These are phyloP conservation scores for Prunus armeniaca DNA, from an alignment of 306 rosid species.

Conservation along the genomic window DNA sequence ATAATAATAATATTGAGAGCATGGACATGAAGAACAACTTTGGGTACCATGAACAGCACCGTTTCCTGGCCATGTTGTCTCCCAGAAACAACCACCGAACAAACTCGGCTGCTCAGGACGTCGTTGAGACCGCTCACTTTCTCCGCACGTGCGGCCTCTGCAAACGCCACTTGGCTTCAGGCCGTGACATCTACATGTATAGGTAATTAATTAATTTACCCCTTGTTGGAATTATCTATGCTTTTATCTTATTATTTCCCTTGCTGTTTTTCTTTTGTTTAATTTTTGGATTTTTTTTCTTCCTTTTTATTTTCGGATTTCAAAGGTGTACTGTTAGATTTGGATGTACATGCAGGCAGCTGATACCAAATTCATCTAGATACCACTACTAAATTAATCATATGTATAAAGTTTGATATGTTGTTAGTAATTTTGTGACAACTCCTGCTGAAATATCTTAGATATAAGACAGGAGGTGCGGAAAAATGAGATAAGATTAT, in stretches of 20 bases:
- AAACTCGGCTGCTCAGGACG: constrained; percentile 9
- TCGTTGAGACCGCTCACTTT: constrained; percentile 48
- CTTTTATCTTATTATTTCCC: neutral
- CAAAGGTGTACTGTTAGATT: neutral
- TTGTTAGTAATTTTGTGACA: too few species aligned
- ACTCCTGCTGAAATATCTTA: too few species aligned
- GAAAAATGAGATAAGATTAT: too few species aligned
- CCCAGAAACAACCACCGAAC: constrained; percentile 31
- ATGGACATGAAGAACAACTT: constrained; percentile 1
- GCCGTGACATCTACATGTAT: constrained; percentile 86
- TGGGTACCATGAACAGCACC: constrained; percentile 9
- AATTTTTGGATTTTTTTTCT: neutral
- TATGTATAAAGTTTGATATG: too few species aligned
- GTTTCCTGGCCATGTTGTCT: constrained; percentile 30
- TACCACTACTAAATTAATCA: too few species aligned
- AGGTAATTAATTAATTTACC: constrained; percentile 37
- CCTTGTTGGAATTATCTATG: neutral
- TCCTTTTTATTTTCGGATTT: constrained; percentile 2
- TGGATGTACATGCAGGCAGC: neutral
- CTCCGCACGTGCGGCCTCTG: constrained; percentile 76
- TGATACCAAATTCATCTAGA: neutral
- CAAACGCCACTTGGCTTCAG: constrained; percentile 50
- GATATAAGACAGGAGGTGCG: too few species aligned
- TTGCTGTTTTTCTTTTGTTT: neutral
- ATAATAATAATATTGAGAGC: neutral